Evolutionary conservation across 768 basidiomycete genomes (phyloP).

Genomic region (Mycena kentingensis): DNA sequence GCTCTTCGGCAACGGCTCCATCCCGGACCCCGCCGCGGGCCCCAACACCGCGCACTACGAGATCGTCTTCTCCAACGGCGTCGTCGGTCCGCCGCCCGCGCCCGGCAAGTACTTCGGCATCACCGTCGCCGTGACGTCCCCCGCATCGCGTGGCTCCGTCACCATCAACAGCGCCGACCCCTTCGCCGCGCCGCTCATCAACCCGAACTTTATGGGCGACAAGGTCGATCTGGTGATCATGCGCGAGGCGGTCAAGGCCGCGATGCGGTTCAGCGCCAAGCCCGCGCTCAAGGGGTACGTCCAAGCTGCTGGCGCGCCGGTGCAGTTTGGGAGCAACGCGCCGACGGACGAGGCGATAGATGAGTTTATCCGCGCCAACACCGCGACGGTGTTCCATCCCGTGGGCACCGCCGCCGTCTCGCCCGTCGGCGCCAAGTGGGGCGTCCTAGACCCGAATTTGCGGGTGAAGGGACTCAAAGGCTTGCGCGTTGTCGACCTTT

Average conservation of each 20-base stretch:
- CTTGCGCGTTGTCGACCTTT: conserved; percentile 41
- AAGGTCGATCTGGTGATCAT: conserved; percentile 27
- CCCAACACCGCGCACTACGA: conserved; percentile 34
- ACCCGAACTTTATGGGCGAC: conserved; percentile 43
- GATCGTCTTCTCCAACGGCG: conserved; percentile 26
- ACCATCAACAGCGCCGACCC: conserved; percentile 40
- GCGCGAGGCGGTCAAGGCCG: conserved; percentile 24
- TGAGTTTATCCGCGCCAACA: conserved; percentile 24
- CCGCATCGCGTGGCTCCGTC: conserved; percentile 32
- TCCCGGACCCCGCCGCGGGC: conserved; percentile 33
- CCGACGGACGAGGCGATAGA: conserved; percentile 31
- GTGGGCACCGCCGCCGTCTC: conserved; percentile 35
- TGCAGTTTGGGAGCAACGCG: background rate
- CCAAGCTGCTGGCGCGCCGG: conserved; percentile 6
- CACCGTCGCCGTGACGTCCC: conserved; percentile 26
- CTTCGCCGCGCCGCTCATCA: conserved; percentile 45
- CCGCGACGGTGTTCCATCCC: conserved; percentile 32
- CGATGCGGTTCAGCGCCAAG: conserved; percentile 19
- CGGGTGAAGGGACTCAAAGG: conserved; percentile 37
- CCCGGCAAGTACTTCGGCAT: conserved; percentile 27
- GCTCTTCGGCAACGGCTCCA: conserved; percentile 5
- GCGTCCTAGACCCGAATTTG: conserved; percentile 37
- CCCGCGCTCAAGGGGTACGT: conserved; percentile 28
- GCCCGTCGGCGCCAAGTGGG: conserved; percentile 26
- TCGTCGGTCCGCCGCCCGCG: conserved; percentile 17